These are phyloP conservation scores for Yamagishiella unicocca DNA, from an alignment of 139 green algal genomes.

Conservation along the genomic window DNA sequence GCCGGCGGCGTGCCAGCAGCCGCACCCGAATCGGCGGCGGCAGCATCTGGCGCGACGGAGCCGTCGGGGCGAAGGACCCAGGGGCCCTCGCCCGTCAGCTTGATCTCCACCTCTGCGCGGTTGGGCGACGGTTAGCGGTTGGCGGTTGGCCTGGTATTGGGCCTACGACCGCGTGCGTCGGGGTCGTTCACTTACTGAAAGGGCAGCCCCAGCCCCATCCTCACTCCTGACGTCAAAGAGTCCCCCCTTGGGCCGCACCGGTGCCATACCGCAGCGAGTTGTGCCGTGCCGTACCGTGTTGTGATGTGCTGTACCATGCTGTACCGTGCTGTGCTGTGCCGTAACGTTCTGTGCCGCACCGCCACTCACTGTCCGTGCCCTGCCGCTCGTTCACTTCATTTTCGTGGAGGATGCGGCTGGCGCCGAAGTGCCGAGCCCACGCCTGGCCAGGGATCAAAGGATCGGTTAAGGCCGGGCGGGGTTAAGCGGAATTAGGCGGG, in stretches of 20 bases:
- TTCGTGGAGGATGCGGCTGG: slow-evolving; percentile 79
- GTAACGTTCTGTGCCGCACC: neutral
- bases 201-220: too few species aligned
- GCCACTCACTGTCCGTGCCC: slow-evolving; percentile 21
- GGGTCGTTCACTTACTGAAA: too few species aligned
- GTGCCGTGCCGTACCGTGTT: too few species aligned
- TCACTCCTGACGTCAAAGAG: too few species aligned
- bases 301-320: too few species aligned
- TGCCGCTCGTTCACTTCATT: slow-evolving; percentile 41
- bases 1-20: neutral
- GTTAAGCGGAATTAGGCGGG: too few species aligned
- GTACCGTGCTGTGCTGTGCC: neutral
- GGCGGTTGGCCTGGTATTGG: too few species aligned
- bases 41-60: neutral
- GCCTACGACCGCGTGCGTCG: too few species aligned
- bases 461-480: too few species aligned
- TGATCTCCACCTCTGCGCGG: slow-evolving; percentile 63
- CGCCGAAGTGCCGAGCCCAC: slow-evolving; percentile 78
- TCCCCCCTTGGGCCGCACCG: too few species aligned
- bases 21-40: neutral
- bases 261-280: too few species aligned
- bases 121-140: too few species aligned
- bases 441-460: slow-evolving; percentile 1
- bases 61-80: slow-evolving; percentile 67
- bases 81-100: slow-evolving; percentile 74